These are phyloP conservation scores for Penicillium sp. DNA, from an alignment of 2,329 filamentous ascomycete genomes.

Conservation along the genomic window DNA sequence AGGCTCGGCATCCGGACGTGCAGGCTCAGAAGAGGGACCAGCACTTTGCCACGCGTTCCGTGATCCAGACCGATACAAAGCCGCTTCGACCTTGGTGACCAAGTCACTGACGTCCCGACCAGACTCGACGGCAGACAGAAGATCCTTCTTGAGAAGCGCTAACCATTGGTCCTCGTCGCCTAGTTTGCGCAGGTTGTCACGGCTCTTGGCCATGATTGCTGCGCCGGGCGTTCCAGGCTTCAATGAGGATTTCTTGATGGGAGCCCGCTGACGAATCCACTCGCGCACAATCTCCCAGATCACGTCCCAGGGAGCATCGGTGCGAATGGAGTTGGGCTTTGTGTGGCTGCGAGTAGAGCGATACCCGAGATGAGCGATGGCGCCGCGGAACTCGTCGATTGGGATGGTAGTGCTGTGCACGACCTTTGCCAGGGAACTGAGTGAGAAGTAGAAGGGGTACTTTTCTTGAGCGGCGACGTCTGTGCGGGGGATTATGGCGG, in stretches of 20 bases:
- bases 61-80: conserved; percentile 39
- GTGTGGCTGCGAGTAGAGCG: conserved; percentile 81
- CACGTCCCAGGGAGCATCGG: conserved; percentile 82
- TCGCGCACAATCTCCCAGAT: conserved; percentile 93
- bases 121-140: conserved; percentile 33
- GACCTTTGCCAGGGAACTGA: conserved; percentile 68
- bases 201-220: conserved; percentile 57
- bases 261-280: conserved; percentile 77
- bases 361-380: conserved; percentile 76
- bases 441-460: conserved; percentile 82
- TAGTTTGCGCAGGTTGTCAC: conserved; percentile 32
- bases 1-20: not conserved
- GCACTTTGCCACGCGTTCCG: conserved; percentile 18
- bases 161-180: conserved; percentile 33
- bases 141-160: conserved; percentile 35
- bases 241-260: conserved; percentile 69
- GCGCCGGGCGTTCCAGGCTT: conserved; percentile 68
- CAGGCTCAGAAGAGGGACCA: not conserved
- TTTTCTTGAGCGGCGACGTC: conserved; percentile 65
- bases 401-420: conserved; percentile 76
- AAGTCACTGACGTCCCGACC: conserved; percentile 39
- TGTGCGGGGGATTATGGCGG: conserved; percentile 44
- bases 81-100: conserved; percentile 44
- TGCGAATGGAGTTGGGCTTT: conserved; percentile 85
- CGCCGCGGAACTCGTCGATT: conserved; percentile 75